These are phyloP conservation scores for Triticum urartu DNA, from an alignment of 176 grass and related monocot species.

Conservation along the genomic window DNA sequence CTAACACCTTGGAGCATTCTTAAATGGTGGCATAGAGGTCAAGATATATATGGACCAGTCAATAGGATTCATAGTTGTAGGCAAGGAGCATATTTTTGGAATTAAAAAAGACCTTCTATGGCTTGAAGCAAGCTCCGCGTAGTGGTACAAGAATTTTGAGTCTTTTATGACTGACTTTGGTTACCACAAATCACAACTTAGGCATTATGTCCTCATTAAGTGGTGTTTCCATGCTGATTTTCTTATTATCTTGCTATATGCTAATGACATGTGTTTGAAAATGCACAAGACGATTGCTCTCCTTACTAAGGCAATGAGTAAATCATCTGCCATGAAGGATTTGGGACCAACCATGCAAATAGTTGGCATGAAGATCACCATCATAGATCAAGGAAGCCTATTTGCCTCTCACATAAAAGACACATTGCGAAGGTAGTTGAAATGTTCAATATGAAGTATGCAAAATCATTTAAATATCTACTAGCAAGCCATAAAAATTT, in stretches of 20 bases:
- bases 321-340: slow-evolving; percentile 10
- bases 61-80: not conserved
- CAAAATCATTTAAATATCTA: not conserved
- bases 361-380: not conserved
- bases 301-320: not conserved
- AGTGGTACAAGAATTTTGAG: slow-evolving; percentile 9
- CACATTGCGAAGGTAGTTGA: not conserved
- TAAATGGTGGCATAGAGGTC: slow-evolving; percentile 7
- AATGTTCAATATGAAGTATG: not conserved
- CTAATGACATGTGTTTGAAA: not conserved
- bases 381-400: not conserved
- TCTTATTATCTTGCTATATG: not conserved
- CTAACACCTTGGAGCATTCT: not conserved
- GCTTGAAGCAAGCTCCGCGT: slow-evolving; percentile 22
- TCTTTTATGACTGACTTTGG: not conserved
- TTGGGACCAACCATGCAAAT: not conserved
- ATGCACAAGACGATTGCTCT: not conserved
- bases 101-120: not conserved
- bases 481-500: not conserved
- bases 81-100: not conserved
- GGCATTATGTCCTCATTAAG: slow-evolving; percentile 23
- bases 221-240: not conserved
- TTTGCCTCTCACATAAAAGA: not conserved
- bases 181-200: not conserved
- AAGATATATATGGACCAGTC: not conserved